phyloP scores from a whole-genome alignment of 2,329 filamentous ascomycete genomes.

The Zasmidium cellare region DNA sequence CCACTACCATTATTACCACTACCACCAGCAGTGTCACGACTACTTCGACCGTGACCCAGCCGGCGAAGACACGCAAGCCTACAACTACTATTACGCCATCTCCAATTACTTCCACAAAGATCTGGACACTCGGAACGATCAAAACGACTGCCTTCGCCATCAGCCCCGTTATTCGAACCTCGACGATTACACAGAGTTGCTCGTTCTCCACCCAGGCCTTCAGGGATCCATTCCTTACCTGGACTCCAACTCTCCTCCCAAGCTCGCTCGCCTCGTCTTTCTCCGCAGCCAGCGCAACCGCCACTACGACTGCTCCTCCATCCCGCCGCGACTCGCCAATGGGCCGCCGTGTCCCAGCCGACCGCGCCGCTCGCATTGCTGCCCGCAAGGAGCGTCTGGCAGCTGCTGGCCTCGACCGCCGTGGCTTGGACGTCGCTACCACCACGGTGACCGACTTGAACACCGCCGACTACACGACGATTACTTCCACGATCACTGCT shows the following conservation, averaged over 20 bases:
- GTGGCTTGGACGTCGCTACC: slow-evolving; percentile 35
- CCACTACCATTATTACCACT: neutral
- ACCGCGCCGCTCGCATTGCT: slow-evolving; percentile 22
- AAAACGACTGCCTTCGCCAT: slow-evolving; percentile 20
- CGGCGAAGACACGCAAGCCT: slow-evolving; percentile 2
- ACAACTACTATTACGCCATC: slow-evolving; percentile 14
- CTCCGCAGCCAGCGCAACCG: slow-evolving; percentile 13
- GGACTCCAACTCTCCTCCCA: slow-evolving; percentile 28
- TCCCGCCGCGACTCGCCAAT: neutral
- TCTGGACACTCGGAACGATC: slow-evolving; percentile 33
- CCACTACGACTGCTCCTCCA: neutral
- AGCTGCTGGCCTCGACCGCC: slow-evolving; percentile 21
- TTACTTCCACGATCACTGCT: slow-evolving; percentile 7
- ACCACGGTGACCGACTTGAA: slow-evolving; percentile 35
- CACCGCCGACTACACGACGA: slow-evolving; percentile 30
- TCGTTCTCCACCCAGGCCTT: slow-evolving; percentile 25
- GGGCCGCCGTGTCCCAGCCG: slow-evolving; percentile 1
- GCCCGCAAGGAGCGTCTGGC: slow-evolving; percentile 31
- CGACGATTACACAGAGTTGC: slow-evolving; percentile 36
- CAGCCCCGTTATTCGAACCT: slow-evolving; percentile 21
- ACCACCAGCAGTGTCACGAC: slow-evolving; percentile 1
- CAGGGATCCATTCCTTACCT: slow-evolving; percentile 26
- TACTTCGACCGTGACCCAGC: neutral
- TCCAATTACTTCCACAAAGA: slow-evolving; percentile 26
- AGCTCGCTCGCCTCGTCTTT: slow-evolving; percentile 19